Evolutionary conservation across 148 eudicot genomes (phyloP).

Genomic region (Camellia lanceoleosa): DNA sequence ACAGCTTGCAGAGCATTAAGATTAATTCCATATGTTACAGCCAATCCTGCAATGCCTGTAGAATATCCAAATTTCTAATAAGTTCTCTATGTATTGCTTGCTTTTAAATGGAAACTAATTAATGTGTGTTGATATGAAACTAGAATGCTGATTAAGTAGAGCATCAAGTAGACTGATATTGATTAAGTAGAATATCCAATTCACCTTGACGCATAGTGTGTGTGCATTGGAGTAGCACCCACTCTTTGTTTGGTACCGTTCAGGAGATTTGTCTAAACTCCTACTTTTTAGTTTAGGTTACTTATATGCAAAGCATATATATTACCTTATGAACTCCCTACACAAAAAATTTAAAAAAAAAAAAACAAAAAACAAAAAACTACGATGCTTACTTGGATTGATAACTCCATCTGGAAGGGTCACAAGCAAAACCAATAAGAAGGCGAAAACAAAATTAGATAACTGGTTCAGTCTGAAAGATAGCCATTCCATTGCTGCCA

Average conservation of each 20-base stretch:
- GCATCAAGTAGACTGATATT: not conserved
- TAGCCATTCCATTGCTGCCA: constrained; percentile 94
- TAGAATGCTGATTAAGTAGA: not conserved
- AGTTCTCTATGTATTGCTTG: not conserved
- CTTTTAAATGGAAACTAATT: not conserved
- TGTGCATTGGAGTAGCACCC: not conserved
- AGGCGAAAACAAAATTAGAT: constrained; percentile 90
- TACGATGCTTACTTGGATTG: constrained; percentile 66
- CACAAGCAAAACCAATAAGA: constrained; percentile 74
- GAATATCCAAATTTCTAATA: not conserved
- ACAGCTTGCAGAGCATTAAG: constrained; percentile 88
- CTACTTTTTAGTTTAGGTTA: not conserved
- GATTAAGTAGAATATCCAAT: not conserved
- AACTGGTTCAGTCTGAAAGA: constrained; percentile 87
- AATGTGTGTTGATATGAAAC: not conserved
- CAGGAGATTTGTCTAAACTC: not conserved
- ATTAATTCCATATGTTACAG: constrained; percentile 90
- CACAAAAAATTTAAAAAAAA: not conserved
- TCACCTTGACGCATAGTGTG: not conserved
- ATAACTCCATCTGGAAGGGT: constrained; percentile 92
- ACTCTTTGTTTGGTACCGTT: not conserved
- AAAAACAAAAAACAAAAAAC: not conserved
- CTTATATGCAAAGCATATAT: not conserved
- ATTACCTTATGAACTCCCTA: not conserved
- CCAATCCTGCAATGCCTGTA: constrained; percentile 94